Percentiles rank a stretch among this genome's conserved stretches.
phyloP scores from a whole-genome alignment of 2,329 filamentous ascomycete genomes.

The Hirsutella thompsonii region DNA sequence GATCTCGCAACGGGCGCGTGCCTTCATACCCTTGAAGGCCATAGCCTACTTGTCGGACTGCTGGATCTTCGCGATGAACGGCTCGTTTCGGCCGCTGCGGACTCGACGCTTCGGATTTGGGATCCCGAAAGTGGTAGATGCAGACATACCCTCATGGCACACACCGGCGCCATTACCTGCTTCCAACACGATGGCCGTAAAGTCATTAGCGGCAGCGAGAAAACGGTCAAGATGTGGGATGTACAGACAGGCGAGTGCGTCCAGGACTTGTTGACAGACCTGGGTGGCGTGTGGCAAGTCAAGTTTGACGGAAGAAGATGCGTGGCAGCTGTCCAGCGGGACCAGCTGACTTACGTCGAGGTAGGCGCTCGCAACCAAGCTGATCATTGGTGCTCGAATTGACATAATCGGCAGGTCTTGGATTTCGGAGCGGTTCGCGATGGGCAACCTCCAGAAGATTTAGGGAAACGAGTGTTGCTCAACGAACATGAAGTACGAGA shows the following conservation, averaged over 20 bases:
- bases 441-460: constrained; percentile 62
- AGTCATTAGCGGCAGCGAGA: constrained; percentile 90
- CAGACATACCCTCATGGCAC: constrained; percentile 78
- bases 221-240: constrained; percentile 98
- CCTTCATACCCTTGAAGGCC: constrained; percentile 83
- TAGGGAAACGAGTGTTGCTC: constrained; percentile 65
- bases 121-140: constrained; percentile 88
- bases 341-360: constrained; percentile 89
- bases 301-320: constrained; percentile 93
- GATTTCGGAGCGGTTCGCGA: constrained; percentile 94
- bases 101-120: constrained; percentile 93
- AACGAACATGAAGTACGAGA: constrained; percentile 42
- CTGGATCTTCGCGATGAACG: constrained; percentile 81
- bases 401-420: constrained; percentile 69
- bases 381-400: too few species aligned
- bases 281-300: constrained; percentile 98
- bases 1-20: constrained; percentile 76
- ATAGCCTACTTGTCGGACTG: constrained; percentile 82
- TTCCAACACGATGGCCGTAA: constrained; percentile 97
- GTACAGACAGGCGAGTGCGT: constrained; percentile 84
- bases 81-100: constrained; percentile 87
- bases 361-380: constrained; percentile 35
- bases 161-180: constrained; percentile 95
- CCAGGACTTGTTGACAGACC: constrained; percentile 80
- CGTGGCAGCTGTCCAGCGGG: constrained; percentile 90